phyloP scores from a whole-genome alignment of 2,329 filamentous ascomycete species.

The Cercospora nicotianae region DNA sequence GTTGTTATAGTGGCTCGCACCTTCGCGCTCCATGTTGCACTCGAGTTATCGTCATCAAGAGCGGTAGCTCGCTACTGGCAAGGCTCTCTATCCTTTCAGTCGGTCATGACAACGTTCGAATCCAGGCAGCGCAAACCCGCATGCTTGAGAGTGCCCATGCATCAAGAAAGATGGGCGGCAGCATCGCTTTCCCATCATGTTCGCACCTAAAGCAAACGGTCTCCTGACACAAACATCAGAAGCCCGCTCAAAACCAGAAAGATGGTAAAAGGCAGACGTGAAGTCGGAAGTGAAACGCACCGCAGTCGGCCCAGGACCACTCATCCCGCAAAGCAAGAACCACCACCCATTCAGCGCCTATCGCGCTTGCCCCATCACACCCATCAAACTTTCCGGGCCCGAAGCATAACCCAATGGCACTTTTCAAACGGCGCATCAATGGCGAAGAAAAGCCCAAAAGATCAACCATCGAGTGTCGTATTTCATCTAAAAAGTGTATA shows the following conservation, averaged over 20 bases:
- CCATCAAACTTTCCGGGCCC: not conserved
- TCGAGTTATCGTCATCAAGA: not conserved
- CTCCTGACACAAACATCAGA: not conserved
- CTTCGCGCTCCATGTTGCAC: not conserved
- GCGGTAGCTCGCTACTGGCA: not conserved
- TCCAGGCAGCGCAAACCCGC: not conserved
- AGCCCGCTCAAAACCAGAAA: not conserved
- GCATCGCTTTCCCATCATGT: not conserved
- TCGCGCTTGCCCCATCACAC: not conserved
- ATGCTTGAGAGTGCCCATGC: not conserved
- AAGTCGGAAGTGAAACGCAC: not conserved
- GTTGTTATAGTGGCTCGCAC: not conserved
- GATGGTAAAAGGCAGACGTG: too few species aligned
- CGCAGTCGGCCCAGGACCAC: not conserved
- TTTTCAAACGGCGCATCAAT: not conserved
- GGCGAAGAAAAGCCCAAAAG: not conserved
- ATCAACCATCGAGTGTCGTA: not conserved
- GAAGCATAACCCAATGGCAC: not conserved
- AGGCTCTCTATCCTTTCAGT: not conserved
- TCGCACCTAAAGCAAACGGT: not conserved
- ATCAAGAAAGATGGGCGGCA: not conserved
- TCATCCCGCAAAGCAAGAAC: not conserved
- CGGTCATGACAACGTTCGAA: not conserved
- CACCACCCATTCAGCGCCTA: not conserved
- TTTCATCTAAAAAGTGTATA: constrained; percentile 1